These are phyloP conservation scores for Yamadazyma takamatsuzukensis DNA, from an alignment of 805 yeast species.

Conservation along the genomic window DNA sequence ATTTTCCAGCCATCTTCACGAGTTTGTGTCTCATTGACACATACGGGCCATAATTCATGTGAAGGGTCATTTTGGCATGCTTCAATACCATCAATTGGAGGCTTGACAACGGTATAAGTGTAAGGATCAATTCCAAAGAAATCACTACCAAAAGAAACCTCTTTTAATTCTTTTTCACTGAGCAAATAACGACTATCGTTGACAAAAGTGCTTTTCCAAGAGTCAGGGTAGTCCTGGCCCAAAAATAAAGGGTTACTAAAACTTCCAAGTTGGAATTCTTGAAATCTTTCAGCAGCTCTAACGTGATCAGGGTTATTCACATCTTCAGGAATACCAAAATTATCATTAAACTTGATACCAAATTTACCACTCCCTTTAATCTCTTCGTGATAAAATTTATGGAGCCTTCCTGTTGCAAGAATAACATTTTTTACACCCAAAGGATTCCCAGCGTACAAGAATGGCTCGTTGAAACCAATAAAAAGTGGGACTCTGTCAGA, in stretches of 20 bases:
- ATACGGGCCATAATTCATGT: constrained; percentile 22
- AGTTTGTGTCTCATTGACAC: constrained; percentile 15
- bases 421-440: constrained; percentile 20
- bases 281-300: constrained; percentile 21
- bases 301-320: constrained; percentile 17
- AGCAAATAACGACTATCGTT: constrained; percentile 15
- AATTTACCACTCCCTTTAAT: constrained; percentile 19
- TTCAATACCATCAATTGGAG: constrained; percentile 20
- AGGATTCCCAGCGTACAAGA: constrained; percentile 16
- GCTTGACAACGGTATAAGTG: constrained; percentile 18
- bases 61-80: constrained; percentile 18
- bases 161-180: constrained; percentile 20
- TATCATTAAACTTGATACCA: constrained; percentile 23
- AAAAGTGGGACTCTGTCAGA: constrained; percentile 27
- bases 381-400: constrained; percentile 21
- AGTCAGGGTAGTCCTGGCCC: constrained; percentile 26
- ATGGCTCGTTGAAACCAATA: constrained; percentile 32
- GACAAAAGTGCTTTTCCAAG: constrained; percentile 16
- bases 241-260: constrained; percentile 27
- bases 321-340: constrained; percentile 24
- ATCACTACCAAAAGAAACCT: constrained; percentile 21
- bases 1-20: constrained; percentile 17
- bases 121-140: constrained; percentile 32
- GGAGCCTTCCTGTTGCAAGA: constrained; percentile 20
- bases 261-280: constrained; percentile 21